Evolutionary conservation across 208 protist species (phyloP).

Genomic region (Strigomonas oncopelti): DNA sequence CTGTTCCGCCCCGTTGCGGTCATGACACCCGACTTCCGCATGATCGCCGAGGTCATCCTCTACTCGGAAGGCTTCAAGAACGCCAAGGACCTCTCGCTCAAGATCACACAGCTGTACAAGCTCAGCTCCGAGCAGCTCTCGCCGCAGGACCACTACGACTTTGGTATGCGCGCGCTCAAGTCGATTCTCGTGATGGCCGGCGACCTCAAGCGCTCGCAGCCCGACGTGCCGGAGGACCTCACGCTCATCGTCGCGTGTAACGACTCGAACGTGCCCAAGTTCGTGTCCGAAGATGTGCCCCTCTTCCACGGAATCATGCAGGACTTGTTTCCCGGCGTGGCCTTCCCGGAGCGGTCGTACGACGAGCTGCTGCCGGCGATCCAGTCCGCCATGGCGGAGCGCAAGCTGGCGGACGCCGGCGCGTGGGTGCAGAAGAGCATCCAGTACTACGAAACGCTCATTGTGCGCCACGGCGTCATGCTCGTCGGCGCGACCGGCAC

Average conservation of each 20-base stretch:
- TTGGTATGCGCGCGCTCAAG: conserved; percentile 98
- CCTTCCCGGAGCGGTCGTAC: conserved; percentile 93
- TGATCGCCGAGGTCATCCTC: conserved; percentile 98
- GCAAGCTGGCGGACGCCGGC: conserved; percentile 73
- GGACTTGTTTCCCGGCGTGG: conserved; percentile 97
- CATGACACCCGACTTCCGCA: conserved; percentile 98
- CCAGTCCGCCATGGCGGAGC: conserved; percentile 56
- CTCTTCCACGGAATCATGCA: conserved; percentile 98
- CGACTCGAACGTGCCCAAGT: conserved; percentile 99
- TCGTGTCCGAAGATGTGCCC: conserved; percentile 97
- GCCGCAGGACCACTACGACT: conserved; percentile 98
- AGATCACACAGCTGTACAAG: conserved; percentile 98
- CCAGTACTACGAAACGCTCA: conserved; percentile 98
- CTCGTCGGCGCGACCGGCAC: conserved; percentile 96
- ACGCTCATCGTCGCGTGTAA: conserved; percentile 97
- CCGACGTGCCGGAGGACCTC: conserved; percentile 95
- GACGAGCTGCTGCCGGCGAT: conserved; percentile 89
- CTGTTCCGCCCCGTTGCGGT: conserved; percentile 97
- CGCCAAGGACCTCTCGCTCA: conserved; percentile 92
- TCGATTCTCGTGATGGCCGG: conserved; percentile 98
- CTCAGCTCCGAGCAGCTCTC: conserved; percentile 97
- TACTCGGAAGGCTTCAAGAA: conserved; percentile 97
- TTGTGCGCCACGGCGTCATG: conserved; percentile 98
- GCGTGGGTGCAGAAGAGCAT: conserved; percentile 94
- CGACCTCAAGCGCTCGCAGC: conserved; percentile 95